Base-by-base conservation (phyloP, 208 protist species). In the Acanthamoeba royreba region DNA sequence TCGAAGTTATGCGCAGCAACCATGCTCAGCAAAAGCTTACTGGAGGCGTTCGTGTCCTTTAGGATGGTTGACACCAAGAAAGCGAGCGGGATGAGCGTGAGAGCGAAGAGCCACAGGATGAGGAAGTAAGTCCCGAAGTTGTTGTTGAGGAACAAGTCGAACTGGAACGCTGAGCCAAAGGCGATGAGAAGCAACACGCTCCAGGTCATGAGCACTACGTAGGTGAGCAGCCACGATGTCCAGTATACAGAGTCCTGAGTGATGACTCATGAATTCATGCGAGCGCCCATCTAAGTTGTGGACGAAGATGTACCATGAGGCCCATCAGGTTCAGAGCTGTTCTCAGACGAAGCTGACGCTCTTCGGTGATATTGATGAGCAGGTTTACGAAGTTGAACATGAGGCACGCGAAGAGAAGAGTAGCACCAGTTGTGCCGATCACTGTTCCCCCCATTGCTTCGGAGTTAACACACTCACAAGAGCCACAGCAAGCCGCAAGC, bases 241-340 rank as follows among this genome's bases (percentile, higher is more conserved):
- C 94, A 96, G 66, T 95, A 97, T 3, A 95, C 88, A 0, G 74
- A 92, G 42, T 94, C 88, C 38, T 95, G 33, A 15, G 7, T 42
- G 33, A 28, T 69, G 9, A 38, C 58, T 55, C 17, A 88, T 63
- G 11, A 55, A n/a, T 33, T 38, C 19, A 88, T 55, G 79, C 40
- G 28, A 45, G 35, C n/a, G n/a, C n/a, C n/a, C n/a, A n/a, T n/a
- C n/a, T n/a, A n/a, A n/a, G n/a, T n/a, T n/a, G n/a, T n/a, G n/a
- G n/a, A n/a, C n/a, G n/a, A 5, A 17, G 40, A 63, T 5, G 38
- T 38, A 92, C 85, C 85, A 92, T 96, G 19, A 97, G 66, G 49
- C 96, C 96, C 96, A 97, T 97, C 38, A 96, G 81, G 43, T 94
- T 93, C 93, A 97, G 95, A 55, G 74, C 88, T 35, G 93, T 69